A percentile compares a stretch with the other conserved stretches of the same genome.
phyloP scores from a whole-genome alignment of 23 red algal genomes.

The Chondrus crispus region DNA sequence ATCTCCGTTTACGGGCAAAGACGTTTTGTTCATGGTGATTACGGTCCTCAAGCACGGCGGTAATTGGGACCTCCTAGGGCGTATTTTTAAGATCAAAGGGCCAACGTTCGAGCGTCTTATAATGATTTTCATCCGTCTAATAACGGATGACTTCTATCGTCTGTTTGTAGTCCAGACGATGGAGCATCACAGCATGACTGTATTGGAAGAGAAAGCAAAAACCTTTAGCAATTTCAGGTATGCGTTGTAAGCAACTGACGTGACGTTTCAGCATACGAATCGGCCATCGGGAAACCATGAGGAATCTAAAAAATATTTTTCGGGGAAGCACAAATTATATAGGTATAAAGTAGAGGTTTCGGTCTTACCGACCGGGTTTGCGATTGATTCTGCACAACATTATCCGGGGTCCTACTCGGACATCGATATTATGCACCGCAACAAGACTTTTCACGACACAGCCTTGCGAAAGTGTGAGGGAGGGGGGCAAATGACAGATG shows the following conservation, averaged over 20 bases:
- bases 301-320: background rate
- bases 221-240: background rate
- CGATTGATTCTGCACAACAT: too few relatives aligned
- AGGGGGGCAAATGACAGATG: too few relatives aligned
- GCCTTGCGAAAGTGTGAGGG: too few relatives aligned
- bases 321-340: conserved; percentile 8
- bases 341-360: background rate
- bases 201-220: background rate
- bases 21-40: background rate
- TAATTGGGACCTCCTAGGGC: background rate
- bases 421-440: too few relatives aligned
- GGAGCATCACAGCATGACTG: background rate
- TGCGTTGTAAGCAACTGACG: background rate
- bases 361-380: background rate
- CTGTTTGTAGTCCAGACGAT: background rate
- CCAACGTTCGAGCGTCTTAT: background rate
- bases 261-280: background rate
- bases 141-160: background rate
- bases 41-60: background rate
- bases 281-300: background rate
- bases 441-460: too few relatives aligned
- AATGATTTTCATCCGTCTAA: background rate
- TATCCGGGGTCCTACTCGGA: too few relatives aligned
- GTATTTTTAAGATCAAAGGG: conserved; percentile 11
- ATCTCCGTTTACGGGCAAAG: background rate